phyloP scores from a whole-genome alignment of 768 basidiomycete genomes.

The Paxillus ammoniavirescens region DNA sequence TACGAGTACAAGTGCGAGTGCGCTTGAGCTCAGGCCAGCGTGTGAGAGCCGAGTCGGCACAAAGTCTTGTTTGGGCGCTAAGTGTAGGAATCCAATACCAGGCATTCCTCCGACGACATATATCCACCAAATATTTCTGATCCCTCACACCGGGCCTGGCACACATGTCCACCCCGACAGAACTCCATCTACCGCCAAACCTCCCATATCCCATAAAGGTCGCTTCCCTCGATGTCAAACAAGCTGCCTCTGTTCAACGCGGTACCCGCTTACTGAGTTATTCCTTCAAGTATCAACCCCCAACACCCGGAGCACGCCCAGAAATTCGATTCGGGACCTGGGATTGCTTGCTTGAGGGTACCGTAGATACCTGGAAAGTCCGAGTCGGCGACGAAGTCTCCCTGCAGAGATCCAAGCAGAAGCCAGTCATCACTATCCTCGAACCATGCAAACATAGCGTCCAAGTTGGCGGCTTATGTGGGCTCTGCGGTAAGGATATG shows the following conservation, averaged over 20 bases:
- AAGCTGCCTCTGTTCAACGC: conserved; percentile 51
- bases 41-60: background rate
- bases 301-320: conserved; percentile 43
- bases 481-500: conserved; percentile 94
- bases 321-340: conserved; percentile 85
- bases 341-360: conserved; percentile 86
- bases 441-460: conserved; percentile 98
- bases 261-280: conserved; percentile 83
- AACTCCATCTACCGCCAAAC: conserved; percentile 69
- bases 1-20: background rate
- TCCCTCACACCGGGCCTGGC: background rate
- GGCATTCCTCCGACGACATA: conserved; percentile 13
- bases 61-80: background rate
- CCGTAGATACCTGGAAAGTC: conserved; percentile 68
- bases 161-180: conserved; percentile 61
- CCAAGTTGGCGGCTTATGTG: conserved; percentile 90
- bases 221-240: conserved; percentile 57
- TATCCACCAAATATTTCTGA: background rate
- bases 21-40: background rate
- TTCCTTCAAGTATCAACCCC: conserved; percentile 64
- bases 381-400: conserved; percentile 65
- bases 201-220: conserved; percentile 88
- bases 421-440: conserved; percentile 60
- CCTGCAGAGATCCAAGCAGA: conserved; percentile 54
- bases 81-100: background rate